phyloP scores from a whole-genome alignment of 2,329 filamentous ascomycete genomes.

The Pleurostoma richardsiae region DNA sequence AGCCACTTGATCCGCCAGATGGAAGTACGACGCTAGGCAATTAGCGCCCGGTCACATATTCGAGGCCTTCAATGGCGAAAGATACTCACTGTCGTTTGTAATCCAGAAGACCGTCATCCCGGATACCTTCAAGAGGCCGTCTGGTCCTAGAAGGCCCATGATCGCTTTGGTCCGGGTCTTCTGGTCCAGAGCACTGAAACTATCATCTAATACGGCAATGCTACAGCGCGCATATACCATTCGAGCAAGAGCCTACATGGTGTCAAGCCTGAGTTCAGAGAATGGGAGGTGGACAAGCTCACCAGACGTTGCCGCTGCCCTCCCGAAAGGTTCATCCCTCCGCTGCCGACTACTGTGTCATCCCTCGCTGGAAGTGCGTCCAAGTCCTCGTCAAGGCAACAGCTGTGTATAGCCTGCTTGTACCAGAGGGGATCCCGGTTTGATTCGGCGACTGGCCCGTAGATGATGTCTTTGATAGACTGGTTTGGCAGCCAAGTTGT shows the following conservation, averaged over 20 bases:
- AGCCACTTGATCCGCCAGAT: conserved; percentile 34
- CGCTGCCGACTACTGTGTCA: conserved; percentile 14
- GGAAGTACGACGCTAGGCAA: conserved; percentile 25
- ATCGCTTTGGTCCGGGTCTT: conserved; percentile 23
- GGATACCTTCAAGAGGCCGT: conserved; percentile 20
- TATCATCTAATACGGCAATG: conserved; percentile 27
- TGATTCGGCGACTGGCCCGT: conserved; percentile 8
- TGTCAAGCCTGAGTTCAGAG: neutral
- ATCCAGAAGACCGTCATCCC: conserved; percentile 24
- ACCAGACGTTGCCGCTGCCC: conserved; percentile 15
- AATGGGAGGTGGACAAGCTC: neutral
- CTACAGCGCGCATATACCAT: conserved; percentile 22
- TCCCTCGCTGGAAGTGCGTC: conserved; percentile 12
- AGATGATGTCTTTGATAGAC: conserved; percentile 25
- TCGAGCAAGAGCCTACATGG: conserved; percentile 24
- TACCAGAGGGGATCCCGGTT: conserved; percentile 21
- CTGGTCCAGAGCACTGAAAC: conserved; percentile 27
- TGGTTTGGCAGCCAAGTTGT: conserved; percentile 28
- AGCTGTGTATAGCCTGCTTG: conserved; percentile 16
- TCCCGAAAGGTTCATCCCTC: conserved; percentile 15
- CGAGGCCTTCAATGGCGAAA: neutral
- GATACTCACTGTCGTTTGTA: conserved; percentile 20
- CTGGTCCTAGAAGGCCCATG: conserved; percentile 19
- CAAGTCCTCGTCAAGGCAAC: conserved; percentile 18
- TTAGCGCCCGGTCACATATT: too few species aligned